Evolutionary conservation across 2,329 filamentous ascomycete species (phyloP).

Genomic region (Pseudonectria buxi): DNA sequence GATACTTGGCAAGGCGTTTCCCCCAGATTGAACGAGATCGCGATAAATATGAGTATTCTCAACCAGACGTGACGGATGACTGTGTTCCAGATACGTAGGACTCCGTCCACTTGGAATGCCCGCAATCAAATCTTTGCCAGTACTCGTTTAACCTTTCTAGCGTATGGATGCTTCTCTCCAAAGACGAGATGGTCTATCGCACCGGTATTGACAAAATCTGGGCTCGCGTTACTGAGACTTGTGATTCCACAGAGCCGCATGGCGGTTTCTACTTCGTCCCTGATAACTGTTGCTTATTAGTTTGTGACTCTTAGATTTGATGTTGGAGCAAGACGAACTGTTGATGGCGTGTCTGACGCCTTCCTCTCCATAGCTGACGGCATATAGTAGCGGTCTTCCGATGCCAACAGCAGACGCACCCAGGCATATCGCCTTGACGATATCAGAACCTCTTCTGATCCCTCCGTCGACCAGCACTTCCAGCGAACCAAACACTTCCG

Average conservation of each 20-base stretch:
- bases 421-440: slow-evolving; percentile 60
- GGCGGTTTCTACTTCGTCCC: slow-evolving; percentile 57
- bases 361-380: slow-evolving; percentile 54
- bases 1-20: too few relatives aligned
- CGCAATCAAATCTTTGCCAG: too few relatives aligned
- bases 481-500: slow-evolving; percentile 51
- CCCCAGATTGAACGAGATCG: too few relatives aligned
- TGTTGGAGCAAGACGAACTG: slow-evolving; percentile 33
- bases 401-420: slow-evolving; percentile 59
- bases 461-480: slow-evolving; percentile 61
- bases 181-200: slow-evolving; percentile 2
- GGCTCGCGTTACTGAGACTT: slow-evolving; percentile 32
- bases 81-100: too few relatives aligned
- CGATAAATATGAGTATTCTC: too few relatives aligned
- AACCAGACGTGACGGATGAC: too few relatives aligned
- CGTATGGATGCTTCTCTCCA: slow-evolving; percentile 1
- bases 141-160: too few relatives aligned
- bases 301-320: background rate
- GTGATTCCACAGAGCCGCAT: slow-evolving; percentile 62
- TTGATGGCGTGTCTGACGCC: slow-evolving; percentile 47
- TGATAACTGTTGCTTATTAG: slow-evolving; percentile 23
- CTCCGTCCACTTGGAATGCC: too few relatives aligned
- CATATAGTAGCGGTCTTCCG: slow-evolving; percentile 54
- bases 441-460: slow-evolving; percentile 57
- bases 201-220: slow-evolving; percentile 3